Percentiles rank a stretch among this genome's conserved stretches.
phyloP scores from a whole-genome alignment of 148 eudicot genomes.

The Fallopia convolvulus region DNA sequence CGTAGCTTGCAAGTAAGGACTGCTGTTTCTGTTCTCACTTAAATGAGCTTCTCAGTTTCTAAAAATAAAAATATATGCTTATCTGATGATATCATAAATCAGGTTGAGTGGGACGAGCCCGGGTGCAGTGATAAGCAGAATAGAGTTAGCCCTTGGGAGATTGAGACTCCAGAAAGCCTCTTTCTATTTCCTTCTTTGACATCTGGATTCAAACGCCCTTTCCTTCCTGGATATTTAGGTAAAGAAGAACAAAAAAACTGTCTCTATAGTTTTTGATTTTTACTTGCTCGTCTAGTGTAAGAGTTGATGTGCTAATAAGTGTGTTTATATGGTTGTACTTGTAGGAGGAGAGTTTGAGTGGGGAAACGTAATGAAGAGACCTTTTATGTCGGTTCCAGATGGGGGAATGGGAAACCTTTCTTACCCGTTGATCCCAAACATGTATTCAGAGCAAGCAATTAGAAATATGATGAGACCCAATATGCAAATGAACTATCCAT shows the following conservation, averaged over 20 bases:
- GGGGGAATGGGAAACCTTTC: conserved; percentile 40
- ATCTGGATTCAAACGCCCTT: conserved; percentile 69
- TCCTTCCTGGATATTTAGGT: conserved; percentile 61
- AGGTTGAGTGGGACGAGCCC: conserved; percentile 99
- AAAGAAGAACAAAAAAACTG: background rate
- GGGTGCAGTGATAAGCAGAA: conserved; percentile 79
- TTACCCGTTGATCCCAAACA: conserved; percentile 42
- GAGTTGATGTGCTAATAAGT: conserved; percentile 26
- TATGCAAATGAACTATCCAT: conserved; percentile 19
- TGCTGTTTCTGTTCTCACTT: background rate
- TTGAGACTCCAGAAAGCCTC: conserved; percentile 93
- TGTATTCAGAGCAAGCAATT: conserved; percentile 71
- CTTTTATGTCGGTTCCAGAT: conserved; percentile 32
- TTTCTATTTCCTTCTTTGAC: conserved; percentile 87
- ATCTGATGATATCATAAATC: background rate
- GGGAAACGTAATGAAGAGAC: conserved; percentile 58
- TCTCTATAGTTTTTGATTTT: background rate
- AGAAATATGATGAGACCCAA: conserved; percentile 58
- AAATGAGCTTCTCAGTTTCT: background rate
- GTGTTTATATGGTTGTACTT: conserved; percentile 25
- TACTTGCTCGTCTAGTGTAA: background rate
- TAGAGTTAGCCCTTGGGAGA: conserved; percentile 70
- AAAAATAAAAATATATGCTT: background rate
- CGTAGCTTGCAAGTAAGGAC: conserved; percentile 66
- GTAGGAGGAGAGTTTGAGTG: conserved; percentile 67